Conservation (phyloP, 129 eudicot genomes). For the Centaurea solstitialis region DNA sequence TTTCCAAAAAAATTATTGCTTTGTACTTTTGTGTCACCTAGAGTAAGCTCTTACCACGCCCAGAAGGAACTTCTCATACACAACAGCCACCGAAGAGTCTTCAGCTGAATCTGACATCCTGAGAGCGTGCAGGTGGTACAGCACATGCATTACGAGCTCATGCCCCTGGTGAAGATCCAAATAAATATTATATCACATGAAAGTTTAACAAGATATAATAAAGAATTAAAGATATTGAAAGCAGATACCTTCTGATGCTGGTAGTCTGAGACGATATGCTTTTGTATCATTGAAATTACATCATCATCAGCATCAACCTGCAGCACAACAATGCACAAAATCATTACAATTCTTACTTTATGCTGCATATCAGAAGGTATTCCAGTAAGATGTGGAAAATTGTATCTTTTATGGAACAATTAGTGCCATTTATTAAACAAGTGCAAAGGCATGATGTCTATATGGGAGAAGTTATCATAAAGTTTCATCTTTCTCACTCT, state of each 20-base stretch:
- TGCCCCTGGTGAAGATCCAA: slow-evolving; percentile 66
- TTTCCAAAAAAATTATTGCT: not conserved
- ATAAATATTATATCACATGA: not conserved
- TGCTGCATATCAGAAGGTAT: not conserved
- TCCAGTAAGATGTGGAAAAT: not conserved
- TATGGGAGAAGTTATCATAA: not conserved
- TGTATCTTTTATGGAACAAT: not conserved
- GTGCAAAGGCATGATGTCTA: not conserved
- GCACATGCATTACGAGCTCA: slow-evolving; percentile 88
- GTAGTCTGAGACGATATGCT: slow-evolving; percentile 68
- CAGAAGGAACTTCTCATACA: slow-evolving; percentile 76
- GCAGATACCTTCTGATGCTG: slow-evolving; percentile 74
- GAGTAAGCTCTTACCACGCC: slow-evolving; percentile 67
- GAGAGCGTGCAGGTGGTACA: slow-evolving; percentile 71
- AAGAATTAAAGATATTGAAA: not conserved
- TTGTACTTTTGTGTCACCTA: not conserved
- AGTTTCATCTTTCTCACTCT: not conserved
- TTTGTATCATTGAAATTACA: slow-evolving; percentile 56
- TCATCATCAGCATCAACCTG: slow-evolving; percentile 73
- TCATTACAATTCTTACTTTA: not conserved
- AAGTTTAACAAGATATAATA: slow-evolving; percentile 5
- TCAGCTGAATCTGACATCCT: slow-evolving; percentile 50
- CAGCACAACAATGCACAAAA: slow-evolving; percentile 20
- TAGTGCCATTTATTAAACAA: not conserved
- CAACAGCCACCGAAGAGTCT: slow-evolving; percentile 50